Conservation (phyloP, 2,329 filamentous ascomycete genomes). For the Ceratocystis diversiconidia region DNA sequence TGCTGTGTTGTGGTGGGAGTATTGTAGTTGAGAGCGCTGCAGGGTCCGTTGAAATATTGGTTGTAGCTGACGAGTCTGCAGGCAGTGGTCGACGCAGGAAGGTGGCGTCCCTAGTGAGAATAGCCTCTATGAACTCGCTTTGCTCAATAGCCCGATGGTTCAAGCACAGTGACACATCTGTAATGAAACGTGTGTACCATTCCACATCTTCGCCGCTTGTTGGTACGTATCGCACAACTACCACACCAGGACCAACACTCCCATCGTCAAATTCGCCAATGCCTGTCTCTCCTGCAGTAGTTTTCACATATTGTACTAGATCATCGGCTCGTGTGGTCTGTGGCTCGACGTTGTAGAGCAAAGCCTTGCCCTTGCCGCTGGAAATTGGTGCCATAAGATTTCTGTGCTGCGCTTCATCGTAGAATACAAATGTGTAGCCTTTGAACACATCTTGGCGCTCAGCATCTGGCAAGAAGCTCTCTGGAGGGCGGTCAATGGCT, state of each 20-base stretch:
- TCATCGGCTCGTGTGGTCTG: constrained; percentile 56
- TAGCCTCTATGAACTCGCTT: constrained; percentile 81
- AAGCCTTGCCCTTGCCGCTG: constrained; percentile 68
- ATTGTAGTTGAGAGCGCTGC: neutral
- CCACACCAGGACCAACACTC: constrained; percentile 54
- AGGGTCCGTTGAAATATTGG: neutral
- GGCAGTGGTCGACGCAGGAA: constrained; percentile 56
- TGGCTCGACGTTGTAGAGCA: constrained; percentile 48
- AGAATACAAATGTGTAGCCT: constrained; percentile 80
- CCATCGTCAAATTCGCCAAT: constrained; percentile 49
- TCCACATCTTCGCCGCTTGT: constrained; percentile 36
- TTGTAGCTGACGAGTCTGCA: constrained; percentile 25
- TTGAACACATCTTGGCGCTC: constrained; percentile 60
- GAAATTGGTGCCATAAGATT: constrained; percentile 62
- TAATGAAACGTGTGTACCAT: constrained; percentile 59
- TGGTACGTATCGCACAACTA: constrained; percentile 60
- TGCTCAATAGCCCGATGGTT: constrained; percentile 77
- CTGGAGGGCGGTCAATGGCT: constrained; percentile 50
- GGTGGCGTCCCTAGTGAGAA: constrained; percentile 64
- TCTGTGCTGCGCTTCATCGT: constrained; percentile 60
- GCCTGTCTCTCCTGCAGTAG: constrained; percentile 59
- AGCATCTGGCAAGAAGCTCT: constrained; percentile 58
- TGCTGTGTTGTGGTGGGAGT: neutral
- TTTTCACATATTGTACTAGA: constrained; percentile 63
- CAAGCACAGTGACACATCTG: constrained; percentile 52